Evolutionary conservation across 257 asterid genomes (phyloP), one percentile per base, ranked within the genome.

Genomic region (Solanum bulbocastanum): DNA sequence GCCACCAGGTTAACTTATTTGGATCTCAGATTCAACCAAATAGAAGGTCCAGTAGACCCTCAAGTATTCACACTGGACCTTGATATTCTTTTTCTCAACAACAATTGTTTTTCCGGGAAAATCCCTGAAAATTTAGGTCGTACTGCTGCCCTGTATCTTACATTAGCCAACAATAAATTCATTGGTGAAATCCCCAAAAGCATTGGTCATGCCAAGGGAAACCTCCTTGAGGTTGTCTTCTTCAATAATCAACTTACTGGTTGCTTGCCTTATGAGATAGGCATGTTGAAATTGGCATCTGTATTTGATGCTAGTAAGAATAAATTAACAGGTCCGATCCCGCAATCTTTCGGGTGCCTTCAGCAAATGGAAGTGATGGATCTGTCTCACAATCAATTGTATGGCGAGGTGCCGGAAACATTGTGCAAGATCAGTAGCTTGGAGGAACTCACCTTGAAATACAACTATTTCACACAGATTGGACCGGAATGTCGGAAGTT

Each of bases 251-350:
- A 11, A 1, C 91, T 95, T 10, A 90, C 93, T 5, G 96, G 97
- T 30, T 94, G 97, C 87, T 94, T 95, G 18, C 98, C 98, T 0
- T 90, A 87, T 85, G 92, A 94, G 87, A 93, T 94, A 5, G 98
- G 98, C 4, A 9, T 88, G 9, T 84, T 94, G 88, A 83, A 86
- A 56, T 87, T 89, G 35, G 40, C 91, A 3, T 88, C 75, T 1
- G 30, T 90, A 0, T 91, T 95, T 56, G 96, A 95, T 83, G 96
- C 90, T 35, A 92, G 97, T 87, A 10, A 0, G n/a, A 95, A 95
- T 86, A n/a, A 5, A 0, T 73, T 95, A 84, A 94, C 98, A 0
- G 96, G 98, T 46, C 97, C 96, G 0, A 91, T 95, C 2, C 97
- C 98, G 0, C 83, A 60, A 15, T 95, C 98, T 0, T 94, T 94